Evolutionary conservation across 345 rosid species (phyloP), one percentile per base, ranked within the genome.

Genomic region (Aethionema arabicum): DNA sequence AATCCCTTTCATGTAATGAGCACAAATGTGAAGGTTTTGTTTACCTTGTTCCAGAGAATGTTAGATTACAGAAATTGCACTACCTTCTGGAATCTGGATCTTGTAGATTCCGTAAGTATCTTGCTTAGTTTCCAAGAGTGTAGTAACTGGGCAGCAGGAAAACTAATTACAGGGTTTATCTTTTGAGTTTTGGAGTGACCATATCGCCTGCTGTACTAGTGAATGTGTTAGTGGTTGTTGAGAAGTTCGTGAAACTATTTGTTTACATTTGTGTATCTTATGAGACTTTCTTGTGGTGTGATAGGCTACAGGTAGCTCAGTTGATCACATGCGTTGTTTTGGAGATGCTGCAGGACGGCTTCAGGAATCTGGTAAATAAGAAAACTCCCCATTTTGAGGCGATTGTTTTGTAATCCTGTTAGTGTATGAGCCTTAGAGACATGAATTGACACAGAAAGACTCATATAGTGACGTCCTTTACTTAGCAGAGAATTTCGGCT

Each of bases 251-350:
- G 16, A 62, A 42, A 16, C 13, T 13, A 35, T 2, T 32, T 43
- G 14, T 37, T 63, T 50, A 46, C 37, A 32, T 54, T 72, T 37
- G 33, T 56, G 49, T 52, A 12, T 35, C 1, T 62, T 50, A 50
- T 50, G 43, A 15, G 45, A 21, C 30, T 39, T 51, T 12, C 38
- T 66, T 32, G 13, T 67, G 66, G 33, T 59, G 46, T 61, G 66
- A 32, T 64, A 89, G 98, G 90, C 78, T 36, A 87, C 88, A 11
- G 59, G 74, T 27, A 70, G 79, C 74, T 82, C 96, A 0, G 87
- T 80, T 41, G 95, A 92, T 67, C 95, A 89, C 57, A 85, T 89
- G 93, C 74, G 67, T 16, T 89, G 95, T 75, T 89, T 92, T 50
- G 87, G 79, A 11, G 95, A 89, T 59, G 91, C 95, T 44, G 82